Evolutionary conservation across 225 moss, liverwort and hornwort species (phyloP).

Genomic region (Takakia lepidozioides): DNA sequence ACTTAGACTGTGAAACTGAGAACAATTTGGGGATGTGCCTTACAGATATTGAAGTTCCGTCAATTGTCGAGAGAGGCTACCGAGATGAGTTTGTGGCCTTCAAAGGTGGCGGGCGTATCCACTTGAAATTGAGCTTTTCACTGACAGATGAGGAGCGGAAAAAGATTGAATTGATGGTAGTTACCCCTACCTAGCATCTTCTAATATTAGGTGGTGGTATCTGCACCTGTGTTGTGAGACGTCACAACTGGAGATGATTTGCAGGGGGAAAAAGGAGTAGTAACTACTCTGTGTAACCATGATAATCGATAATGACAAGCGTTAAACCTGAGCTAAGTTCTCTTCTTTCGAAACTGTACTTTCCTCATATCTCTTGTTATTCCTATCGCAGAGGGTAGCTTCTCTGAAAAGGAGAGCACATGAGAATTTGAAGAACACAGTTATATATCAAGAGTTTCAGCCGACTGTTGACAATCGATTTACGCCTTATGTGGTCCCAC

Average conservation of each 20-base stretch:
- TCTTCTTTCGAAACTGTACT: no score
- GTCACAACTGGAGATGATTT: not conserved
- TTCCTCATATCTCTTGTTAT: no score
- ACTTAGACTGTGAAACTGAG: no score
- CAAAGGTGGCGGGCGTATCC: slow-evolving; percentile 59
- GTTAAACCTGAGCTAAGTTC: no score
- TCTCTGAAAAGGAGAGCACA: slow-evolving; percentile 33
- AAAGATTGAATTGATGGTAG: slow-evolving; percentile 62
- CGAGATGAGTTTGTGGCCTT: slow-evolving; percentile 63
- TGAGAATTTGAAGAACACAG: slow-evolving; percentile 17
- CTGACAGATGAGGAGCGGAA: slow-evolving; percentile 57
- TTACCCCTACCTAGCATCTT: no score
- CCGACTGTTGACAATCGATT: slow-evolving; percentile 5
- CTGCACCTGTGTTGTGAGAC: not conserved
- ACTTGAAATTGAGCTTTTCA: slow-evolving; percentile 57
- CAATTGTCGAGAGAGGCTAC: slow-evolving; percentile 57
- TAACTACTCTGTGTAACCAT: no score
- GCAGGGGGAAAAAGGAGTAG: no score
- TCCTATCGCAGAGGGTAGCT: slow-evolving; percentile 31
- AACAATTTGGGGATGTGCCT: no score
- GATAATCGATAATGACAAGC: no score
- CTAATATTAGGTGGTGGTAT: not conserved
- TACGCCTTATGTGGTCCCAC: slow-evolving; percentile 5
- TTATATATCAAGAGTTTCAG: slow-evolving; percentile 25
- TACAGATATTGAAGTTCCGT: slow-evolving; percentile 65